These are phyloP conservation scores for Spathaspora sp. DNA, from an alignment of 805 yeast species.

Conservation along the genomic window DNA sequence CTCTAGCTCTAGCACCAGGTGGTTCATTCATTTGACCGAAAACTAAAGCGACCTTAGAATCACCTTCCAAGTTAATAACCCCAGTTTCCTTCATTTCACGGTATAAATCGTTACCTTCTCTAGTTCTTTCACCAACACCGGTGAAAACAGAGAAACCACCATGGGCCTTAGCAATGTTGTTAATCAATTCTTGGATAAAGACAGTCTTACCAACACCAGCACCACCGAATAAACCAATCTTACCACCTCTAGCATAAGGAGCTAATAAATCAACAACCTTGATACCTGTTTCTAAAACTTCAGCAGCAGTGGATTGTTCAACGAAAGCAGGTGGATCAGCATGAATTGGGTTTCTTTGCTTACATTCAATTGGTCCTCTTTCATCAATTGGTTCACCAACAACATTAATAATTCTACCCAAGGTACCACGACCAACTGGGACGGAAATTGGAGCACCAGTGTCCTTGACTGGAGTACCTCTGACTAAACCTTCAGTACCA, in stretches of 20 bases:
- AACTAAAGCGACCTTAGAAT: conserved; percentile 98
- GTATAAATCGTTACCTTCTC: conserved; percentile 99
- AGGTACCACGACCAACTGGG: conserved; percentile 98
- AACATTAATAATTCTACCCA: conserved; percentile 98
- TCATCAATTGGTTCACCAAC: conserved; percentile 99
- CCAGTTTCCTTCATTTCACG: conserved; percentile 99
- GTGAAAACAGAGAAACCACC: conserved; percentile 99
- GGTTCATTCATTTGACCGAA: conserved; percentile 99
- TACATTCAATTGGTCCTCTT: conserved; percentile 96
- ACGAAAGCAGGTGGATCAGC: conserved; percentile 96
- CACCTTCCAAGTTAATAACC: conserved; percentile 99
- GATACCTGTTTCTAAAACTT: conserved; percentile 98
- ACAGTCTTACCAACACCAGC: conserved; percentile 99
- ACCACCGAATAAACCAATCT: conserved; percentile 99
- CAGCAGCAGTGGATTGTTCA: conserved; percentile 97
- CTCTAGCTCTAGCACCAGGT: conserved; percentile 99
- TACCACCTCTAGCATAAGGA: conserved; percentile 99
- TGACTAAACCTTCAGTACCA: conserved; percentile 99
- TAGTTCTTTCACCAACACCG: conserved; percentile 99
- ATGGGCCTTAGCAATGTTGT: conserved; percentile 99
- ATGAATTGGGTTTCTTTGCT: conserved; percentile 95
- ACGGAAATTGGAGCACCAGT: conserved; percentile 98
- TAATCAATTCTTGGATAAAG: conserved; percentile 98
- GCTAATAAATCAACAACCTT: conserved; percentile 99
- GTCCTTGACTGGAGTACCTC: conserved; percentile 90